Percentiles rank a stretch among this genome's conserved stretches.
phyloP scores from a whole-genome alignment of 331 rosid genomes.

The Malus hybrid region DNA sequence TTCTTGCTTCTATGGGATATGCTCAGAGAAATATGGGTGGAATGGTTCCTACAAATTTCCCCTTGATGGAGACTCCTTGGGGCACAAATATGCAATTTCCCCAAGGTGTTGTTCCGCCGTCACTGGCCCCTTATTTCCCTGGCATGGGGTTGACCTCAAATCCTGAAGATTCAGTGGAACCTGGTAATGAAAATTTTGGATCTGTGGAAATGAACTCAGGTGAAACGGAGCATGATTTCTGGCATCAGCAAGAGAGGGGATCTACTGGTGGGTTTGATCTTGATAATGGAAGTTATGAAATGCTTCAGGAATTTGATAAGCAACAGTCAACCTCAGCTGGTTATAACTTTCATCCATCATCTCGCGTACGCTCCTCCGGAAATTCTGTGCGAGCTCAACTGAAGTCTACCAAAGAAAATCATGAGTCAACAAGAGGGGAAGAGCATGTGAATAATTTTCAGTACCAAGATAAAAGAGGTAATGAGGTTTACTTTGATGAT shows the following conservation, averaged over 20 bases:
- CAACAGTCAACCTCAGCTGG: constrained; percentile 75
- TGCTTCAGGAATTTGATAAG: constrained; percentile 56
- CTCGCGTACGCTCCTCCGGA: constrained; percentile 40
- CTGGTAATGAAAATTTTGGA: constrained; percentile 53
- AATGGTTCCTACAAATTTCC: constrained; percentile 48
- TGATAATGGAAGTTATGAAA: constrained; percentile 68
- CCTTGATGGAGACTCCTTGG: constrained; percentile 81
- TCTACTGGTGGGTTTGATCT: constrained; percentile 58
- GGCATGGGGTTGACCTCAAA: constrained; percentile 51
- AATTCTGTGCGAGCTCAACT: constrained; percentile 39
- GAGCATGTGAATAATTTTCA: constrained; percentile 45
- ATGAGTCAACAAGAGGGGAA: constrained; percentile 40
- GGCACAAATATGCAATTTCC: constrained; percentile 71
- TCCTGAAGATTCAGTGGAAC: constrained; percentile 52
- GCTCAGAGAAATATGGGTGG: constrained; percentile 65
- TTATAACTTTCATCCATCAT: constrained; percentile 39
- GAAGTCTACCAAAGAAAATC: constrained; percentile 53
- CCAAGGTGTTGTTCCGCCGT: constrained; percentile 69
- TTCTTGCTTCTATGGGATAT: constrained; percentile 80
- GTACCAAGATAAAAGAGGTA: constrained; percentile 60
- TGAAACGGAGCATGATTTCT: constrained; percentile 64
- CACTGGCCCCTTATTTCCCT: constrained; percentile 64
- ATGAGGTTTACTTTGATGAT: constrained; percentile 65
- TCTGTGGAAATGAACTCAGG: constrained; percentile 44
- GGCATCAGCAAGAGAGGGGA: constrained; percentile 85